These are phyloP conservation scores for Aspergillus ellipticus DNA, from an alignment of 495 filamentous ascomycete species.

Conservation along the genomic window DNA sequence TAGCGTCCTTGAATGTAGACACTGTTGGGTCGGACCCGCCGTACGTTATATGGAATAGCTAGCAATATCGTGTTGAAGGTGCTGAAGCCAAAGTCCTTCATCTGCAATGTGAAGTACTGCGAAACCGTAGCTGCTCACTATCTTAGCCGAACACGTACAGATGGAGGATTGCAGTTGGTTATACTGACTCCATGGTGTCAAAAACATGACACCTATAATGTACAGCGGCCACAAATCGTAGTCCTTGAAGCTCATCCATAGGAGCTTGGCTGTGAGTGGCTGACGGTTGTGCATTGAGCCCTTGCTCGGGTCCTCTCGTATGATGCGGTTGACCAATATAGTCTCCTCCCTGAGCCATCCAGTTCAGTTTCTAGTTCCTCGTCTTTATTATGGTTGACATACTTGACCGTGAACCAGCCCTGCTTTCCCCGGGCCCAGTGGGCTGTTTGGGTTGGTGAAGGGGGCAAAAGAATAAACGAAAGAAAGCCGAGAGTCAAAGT, in stretches of 20 bases:
- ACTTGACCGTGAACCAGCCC: conserved; percentile 66
- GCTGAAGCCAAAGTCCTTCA: conserved; percentile 56
- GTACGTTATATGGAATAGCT: conserved; percentile 46
- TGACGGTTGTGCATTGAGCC: conserved; percentile 60
- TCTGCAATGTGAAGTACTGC: conserved; percentile 60
- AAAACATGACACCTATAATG: conserved; percentile 46
- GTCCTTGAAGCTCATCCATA: conserved; percentile 51
- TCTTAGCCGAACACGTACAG: neutral
- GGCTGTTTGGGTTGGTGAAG: conserved; percentile 61
- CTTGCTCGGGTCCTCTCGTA: conserved; percentile 72
- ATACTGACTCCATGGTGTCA: conserved; percentile 43
- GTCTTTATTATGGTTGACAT: conserved; percentile 21
- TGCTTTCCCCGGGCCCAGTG: conserved; percentile 61
- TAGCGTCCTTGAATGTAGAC: neutral
- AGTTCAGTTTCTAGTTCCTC: neutral
- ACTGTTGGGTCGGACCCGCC: neutral
- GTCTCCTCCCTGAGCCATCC: conserved; percentile 31
- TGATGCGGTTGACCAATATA: conserved; percentile 70
- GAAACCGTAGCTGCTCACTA: conserved; percentile 25
- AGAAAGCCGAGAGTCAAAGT: conserved; percentile 57
- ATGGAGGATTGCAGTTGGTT: neutral
- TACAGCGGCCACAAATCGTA: conserved; percentile 56
- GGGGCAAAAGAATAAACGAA: conserved; percentile 59
- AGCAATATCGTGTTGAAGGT: conserved; percentile 66
- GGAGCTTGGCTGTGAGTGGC: conserved; percentile 40